Evolutionary conservation across 768 basidiomycete genomes (phyloP), one percentile per base, ranked within the genome.

Genomic region (Mrakia gelida): DNA sequence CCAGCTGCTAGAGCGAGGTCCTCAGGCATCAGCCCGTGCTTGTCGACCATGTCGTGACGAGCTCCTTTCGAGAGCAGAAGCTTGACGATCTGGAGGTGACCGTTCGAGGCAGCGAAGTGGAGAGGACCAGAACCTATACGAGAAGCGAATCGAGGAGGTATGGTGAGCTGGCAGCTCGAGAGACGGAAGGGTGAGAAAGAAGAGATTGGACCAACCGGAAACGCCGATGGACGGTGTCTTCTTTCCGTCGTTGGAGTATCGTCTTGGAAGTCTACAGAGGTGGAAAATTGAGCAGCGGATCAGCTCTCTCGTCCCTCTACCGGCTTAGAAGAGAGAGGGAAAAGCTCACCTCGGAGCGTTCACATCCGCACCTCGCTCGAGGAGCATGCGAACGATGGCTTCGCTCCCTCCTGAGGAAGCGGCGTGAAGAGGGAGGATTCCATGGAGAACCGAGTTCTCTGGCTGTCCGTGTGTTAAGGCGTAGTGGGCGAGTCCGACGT

Each of bases 71-170:
- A 88, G 56, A 99, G 90, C 62, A 99, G 90, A 52, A 92, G 89
- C 79, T 87, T 88, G 65, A 94, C 89, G 81, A 95, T 90, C 34
- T 87, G 85, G 43, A 89, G 89, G 85, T 99, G 93, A 4, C 95
- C 95, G 81, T 97, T 95, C 41, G 96, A 95, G 49, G 95, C 92
- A 21, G 97, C 96, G 83, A 98, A 99, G 83, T 99, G 97, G 34
- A 98, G 90, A 0, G 97, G 94, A 0, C 96, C 97, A 5, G 92
- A 92, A 45, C 95, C 95, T 82, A 82, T 61, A 38, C 52, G 73
- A 18, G 49, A 21, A 52, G 7, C 3, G 18, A 16, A 52, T 9
- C 2, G 7, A 52, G 15, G 49, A 13, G 49, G 62, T 74, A 49
- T 45, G 52, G 18, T 54, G 18, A n/a, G 34, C 30, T 61, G 18